Evolutionary conservation across 495 filamentous ascomycete genomes (phyloP), one percentile per base, ranked within the genome.

Genomic region (Tuber umbilicatum): DNA sequence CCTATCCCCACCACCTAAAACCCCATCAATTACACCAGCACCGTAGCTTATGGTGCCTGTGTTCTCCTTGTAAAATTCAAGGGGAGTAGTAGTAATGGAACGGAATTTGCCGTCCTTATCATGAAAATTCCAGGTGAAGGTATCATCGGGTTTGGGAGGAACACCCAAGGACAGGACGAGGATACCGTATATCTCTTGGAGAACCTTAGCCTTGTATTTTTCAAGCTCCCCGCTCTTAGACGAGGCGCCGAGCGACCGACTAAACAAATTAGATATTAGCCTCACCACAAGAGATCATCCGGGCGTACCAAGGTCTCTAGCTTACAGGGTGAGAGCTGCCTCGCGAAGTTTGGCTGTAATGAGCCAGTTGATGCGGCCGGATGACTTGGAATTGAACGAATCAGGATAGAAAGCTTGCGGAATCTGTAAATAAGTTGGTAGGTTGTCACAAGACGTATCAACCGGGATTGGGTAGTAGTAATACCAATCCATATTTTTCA

Each of bases 311-410:
- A 37, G 16, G 50, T 10, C 9, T 70, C 92, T 88, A 23, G 35
- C 78, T 75, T 79, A 79, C 78, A 97, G 86, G 31, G 85, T 80
- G 12, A 95, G 81, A 14, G 89, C 93, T 76, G 92, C 89, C 83
- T 97, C 93, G 38, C 93, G 90, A n/a, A 97, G 86, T 83, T 97
- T 97, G 35, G 89, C 91, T 1, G 92, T 93, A 71, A 97, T 86
- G 74, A 97, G 85, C 79, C 85, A 87, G 83, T 92, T 91, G 86
- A 96, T 90, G 43, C 86, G 75, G 39, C 70, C 80, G 71, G 90
- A 91, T 72, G 89, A 88, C 85, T 87, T 87, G 9, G 93, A 92
- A 76, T 92, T 92, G 85, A 86, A 93, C 60, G 86, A 87, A 81
- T 97, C 93, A 0, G 93, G 93, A 76, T 94, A 96, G 6, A 96